phyloP scores from a whole-genome alignment of 805 yeast species.

The Wickerhamomyces tratensis region DNA sequence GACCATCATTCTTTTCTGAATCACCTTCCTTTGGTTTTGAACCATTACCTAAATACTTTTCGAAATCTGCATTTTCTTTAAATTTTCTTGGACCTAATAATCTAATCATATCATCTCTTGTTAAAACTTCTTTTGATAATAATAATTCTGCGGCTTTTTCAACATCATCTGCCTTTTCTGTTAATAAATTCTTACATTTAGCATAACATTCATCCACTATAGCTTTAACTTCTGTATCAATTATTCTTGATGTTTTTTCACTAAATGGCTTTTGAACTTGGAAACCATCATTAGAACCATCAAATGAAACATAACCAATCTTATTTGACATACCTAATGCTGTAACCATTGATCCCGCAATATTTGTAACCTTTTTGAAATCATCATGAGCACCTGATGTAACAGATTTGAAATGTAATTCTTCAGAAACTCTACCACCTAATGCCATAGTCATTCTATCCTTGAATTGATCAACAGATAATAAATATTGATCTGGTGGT shows the following conservation, averaged over 20 bases:
- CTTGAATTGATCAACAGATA: conserved; percentile 65
- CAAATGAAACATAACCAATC: conserved; percentile 71
- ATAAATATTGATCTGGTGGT: conserved; percentile 83
- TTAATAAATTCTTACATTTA: conserved; percentile 58
- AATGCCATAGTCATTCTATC: conserved; percentile 95
- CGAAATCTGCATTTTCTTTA: conserved; percentile 88
- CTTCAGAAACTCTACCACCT: conserved; percentile 97
- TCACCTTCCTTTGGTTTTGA: conserved; percentile 10
- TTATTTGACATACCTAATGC: conserved; percentile 84
- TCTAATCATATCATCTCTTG: conserved; percentile 89
- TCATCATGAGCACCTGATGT: conserved; percentile 97
- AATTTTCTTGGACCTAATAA: conserved; percentile 87
- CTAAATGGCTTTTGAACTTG: conserved; percentile 60
- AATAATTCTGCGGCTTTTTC: conserved; percentile 83
- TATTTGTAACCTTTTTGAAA: conserved; percentile 88
- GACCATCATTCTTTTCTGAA: conserved; percentile 1
- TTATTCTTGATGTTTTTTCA: conserved; percentile 71
- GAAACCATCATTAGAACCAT: conserved; percentile 49
- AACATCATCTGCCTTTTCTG: conserved; percentile 64
- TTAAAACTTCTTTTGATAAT: conserved; percentile 77
- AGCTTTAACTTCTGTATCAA: conserved; percentile 76
- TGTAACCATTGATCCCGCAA: conserved; percentile 91
- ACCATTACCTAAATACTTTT: conserved; percentile 49
- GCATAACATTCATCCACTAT: conserved; percentile 69
- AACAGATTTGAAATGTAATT: conserved; percentile 81